A percentile compares a stretch with the other conserved stretches of the same genome.
Conservation (phyloP, 2,329 filamentous ascomycete species). For the Paecilomyces sp. region DNA sequence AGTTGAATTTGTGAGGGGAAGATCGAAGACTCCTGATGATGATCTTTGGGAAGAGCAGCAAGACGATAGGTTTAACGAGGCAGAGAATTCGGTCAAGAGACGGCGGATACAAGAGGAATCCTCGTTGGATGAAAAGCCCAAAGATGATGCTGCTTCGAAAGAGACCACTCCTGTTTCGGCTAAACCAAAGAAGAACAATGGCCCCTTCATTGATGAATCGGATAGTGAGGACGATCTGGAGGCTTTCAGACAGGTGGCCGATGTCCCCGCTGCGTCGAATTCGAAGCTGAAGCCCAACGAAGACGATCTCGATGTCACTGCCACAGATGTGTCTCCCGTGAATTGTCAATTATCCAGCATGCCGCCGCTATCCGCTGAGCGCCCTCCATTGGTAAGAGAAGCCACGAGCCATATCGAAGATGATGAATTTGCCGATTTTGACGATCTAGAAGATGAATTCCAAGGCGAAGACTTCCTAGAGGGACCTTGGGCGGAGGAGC, state of each 20-base stretch:
- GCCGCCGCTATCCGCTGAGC: conserved; percentile 3
- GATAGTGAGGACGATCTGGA: conserved; percentile 48
- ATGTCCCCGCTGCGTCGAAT: background rate
- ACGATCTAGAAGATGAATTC: conserved; percentile 55
- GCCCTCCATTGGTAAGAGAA: conserved; percentile 44
- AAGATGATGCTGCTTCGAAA: background rate
- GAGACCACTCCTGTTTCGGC: background rate
- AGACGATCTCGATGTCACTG: no score
- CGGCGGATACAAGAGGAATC: conserved; percentile 20
- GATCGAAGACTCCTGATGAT: conserved; percentile 26
- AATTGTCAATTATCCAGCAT: background rate
- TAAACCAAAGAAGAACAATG: conserved; percentile 16
- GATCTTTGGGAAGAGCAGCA: conserved; percentile 20
- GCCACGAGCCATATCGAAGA: conserved; percentile 37
- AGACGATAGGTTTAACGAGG: conserved; percentile 25
- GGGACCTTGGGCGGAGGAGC: conserved; percentile 52
- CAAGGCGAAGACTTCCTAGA: conserved; percentile 60
- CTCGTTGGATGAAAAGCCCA: background rate
- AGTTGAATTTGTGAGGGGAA: conserved; percentile 4
- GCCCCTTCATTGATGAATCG: conserved; percentile 38
- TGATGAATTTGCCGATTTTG: conserved; percentile 48
- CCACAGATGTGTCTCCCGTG: no score
- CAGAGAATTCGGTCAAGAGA: conserved; percentile 22
- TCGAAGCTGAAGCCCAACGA: background rate
- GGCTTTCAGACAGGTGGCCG: conserved; percentile 13